Base-by-base conservation (phyloP, 208 protist species). In the Acanthamoeba castellanii region DNA sequence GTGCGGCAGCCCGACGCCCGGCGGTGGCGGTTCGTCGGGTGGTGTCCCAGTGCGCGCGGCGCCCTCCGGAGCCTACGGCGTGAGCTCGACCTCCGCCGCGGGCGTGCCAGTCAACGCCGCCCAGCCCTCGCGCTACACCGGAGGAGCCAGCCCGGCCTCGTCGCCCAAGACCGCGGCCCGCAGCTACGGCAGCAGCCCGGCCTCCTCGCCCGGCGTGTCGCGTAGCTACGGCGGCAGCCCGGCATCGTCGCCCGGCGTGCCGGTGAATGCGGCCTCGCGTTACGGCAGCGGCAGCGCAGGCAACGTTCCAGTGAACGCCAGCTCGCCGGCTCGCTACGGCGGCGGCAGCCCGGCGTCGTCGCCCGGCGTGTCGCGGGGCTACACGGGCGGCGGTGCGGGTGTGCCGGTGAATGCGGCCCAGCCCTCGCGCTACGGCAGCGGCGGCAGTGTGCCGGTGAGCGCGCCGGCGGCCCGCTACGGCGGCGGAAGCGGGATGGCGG, bases 331-430 rank as follows among this genome's bases (percentile, higher is more conserved):
- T 1, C 22, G 59, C 59, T 66, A 66, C 22, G 70, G 34, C 70
- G 32, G 70, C 66, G 30, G 66, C 66, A 37, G 66, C 66, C n/a
- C 66, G 34, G 30, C 61, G 25, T 68, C 61, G 9, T 68, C 61
- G 25, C 61, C 61, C 61, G 25, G 61, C 61, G 61, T 68, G 61
- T 68, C 61, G 0, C 61, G 61, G 16, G n/a, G 30, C 74, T 84
- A 84, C 32, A 9, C 37, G 37, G 42, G 22, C 74, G 32, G 74
- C 74, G 22, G 74, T 34, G 14, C 72, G 6, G 34, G 72, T 30
- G 74, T 55, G 18, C 74, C 74, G 25, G 74, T 84, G 74, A 84
- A 84, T 22, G 74, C 74, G 34, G 74, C 74, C 37, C 34, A 84
- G 25, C 74, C 74, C 74, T 20, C 34, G 74, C 74, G 34, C 74